Evolutionary conservation across 1,284 basidiomycete genomes (phyloP), one percentile per base, ranked within the genome.

Genomic region (Rhodotorula sp.): DNA sequence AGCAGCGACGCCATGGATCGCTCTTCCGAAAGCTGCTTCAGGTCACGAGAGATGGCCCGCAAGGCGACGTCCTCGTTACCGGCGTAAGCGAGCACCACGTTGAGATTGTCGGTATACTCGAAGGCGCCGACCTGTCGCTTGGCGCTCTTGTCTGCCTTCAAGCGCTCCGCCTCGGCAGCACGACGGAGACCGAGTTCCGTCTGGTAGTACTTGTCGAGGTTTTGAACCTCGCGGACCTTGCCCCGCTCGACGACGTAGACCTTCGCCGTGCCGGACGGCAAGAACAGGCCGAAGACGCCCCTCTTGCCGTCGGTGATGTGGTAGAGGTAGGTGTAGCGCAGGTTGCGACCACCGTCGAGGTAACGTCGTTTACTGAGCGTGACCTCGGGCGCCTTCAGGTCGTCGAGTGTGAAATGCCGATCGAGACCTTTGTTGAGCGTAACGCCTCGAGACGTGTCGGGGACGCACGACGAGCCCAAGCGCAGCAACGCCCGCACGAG

Each of bases 171-270:
- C 51, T 69, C 72, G 53, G 51, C 67, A 66, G 82, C 59, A 67
- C 82, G 80, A 66, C 85, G 84, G 18, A 45, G 44, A 80, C 88
- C 84, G 63, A 77, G 54, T 80, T 72, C 88, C 84, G 85, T 84
- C 0, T 79, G 77, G 78, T 98, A 99, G 66, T 87, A 84, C 56
- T 90, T 88, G 55, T 88, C 84, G 22, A 97, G 85, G 64, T 88
- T 89, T 3, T 89, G 85, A 44, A 97, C 87, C 79, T 97, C 93
- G 33, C 93, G 87, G 61, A 89, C 87, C 22, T 88, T 87, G 17
- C 93, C 91, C 54, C 89, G 88, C 80, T 99, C 95, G 61, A 98
- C 93, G 62, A 98, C 83, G 80, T 95, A 95, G 3, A 98, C 83
- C 77, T 89, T 89, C 57, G 89, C 88, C 22, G 62, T 77, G 0